Evolutionary conservation across 148 eudicot species (phyloP), one percentile per base, ranked within the genome.

Genomic region (Polygonum maritimum): DNA sequence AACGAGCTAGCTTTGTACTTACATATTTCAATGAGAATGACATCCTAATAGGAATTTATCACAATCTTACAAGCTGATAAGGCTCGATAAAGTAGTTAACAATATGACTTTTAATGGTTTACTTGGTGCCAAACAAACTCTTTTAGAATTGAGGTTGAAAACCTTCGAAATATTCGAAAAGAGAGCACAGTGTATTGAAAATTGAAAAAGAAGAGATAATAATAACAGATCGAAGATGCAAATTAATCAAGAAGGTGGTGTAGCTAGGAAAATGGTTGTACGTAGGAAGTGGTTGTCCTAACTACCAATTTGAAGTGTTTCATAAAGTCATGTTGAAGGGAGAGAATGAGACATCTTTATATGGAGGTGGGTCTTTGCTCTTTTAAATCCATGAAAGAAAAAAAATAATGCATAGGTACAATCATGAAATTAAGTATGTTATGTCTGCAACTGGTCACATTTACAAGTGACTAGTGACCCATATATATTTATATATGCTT

Each of bases 251-350:
- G 31, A 26, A 26, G 31, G 31, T 26, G 31, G 31, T 26, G 54
- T 12, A 49, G 54, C 51, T 48, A 14, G 55, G 19, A 51, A 51
- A 51, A 51, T 15, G 55, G 55, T 51, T 14, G 55, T 51, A 51
- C 47, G 58, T 54, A 22, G 35, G 35, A 58, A 26, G 65, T 58
- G 65, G 65, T 31, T 58, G 65, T 58, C 65, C 65, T 65, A 65
- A 35, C 41, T 65, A 65, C 41, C 71, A 65, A 65, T 65, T 67
- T 67, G 44, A 36, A 67, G 38, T 67, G 71, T 67, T 36, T 33
- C 44, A 14, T 67, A 67, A 67, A 67, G 71, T 67, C 44, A 67
- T 67, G 71, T 67, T 67, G 71, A 67, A 67, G 71, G 44, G 71
- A n/a, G 45, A 36, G 71, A 67, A 36, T 67, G 71, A 67, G 19